A percentile compares a stretch with the other conserved stretches of the same genome.
phyloP scores from a whole-genome alignment of 352 stramenopile species.

The Phytophthora fragariaefolia region DNA sequence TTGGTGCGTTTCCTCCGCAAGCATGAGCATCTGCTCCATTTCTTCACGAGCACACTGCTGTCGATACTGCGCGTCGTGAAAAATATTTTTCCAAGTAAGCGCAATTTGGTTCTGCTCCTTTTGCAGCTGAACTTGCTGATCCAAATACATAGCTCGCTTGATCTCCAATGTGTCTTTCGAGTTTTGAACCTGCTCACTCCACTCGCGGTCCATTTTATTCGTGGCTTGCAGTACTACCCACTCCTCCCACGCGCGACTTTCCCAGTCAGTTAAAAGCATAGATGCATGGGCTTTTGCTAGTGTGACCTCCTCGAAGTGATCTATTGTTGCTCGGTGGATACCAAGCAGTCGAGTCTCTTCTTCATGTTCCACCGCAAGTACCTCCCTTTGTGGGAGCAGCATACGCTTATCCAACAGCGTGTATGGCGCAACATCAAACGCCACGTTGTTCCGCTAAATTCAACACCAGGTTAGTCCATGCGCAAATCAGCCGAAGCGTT shows the following conservation, averaged over 20 bases:
- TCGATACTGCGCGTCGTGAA: slow-evolving; percentile 16
- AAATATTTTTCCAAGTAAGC: slow-evolving; percentile 21
- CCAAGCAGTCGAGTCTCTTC: slow-evolving; percentile 28
- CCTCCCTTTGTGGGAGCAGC: slow-evolving; percentile 36
- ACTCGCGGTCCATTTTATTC: slow-evolving; percentile 34
- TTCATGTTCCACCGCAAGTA: slow-evolving; percentile 22
- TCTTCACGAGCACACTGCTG: slow-evolving; percentile 25
- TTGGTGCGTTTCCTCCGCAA: slow-evolving; percentile 24
- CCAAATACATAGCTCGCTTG: slow-evolving; percentile 24
- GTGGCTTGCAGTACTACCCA: slow-evolving; percentile 20
- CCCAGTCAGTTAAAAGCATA: slow-evolving; percentile 50
- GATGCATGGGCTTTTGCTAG: slow-evolving; percentile 26
- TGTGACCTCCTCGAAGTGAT: slow-evolving; percentile 23
- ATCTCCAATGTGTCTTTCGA: slow-evolving; percentile 22
- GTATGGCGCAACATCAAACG: slow-evolving; percentile 63
- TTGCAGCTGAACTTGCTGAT: slow-evolving; percentile 30
- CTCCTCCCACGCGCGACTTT: slow-evolving; percentile 42
- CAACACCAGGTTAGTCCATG: slow-evolving; percentile 2
- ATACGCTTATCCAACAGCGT: slow-evolving; percentile 49
- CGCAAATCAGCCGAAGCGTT: neutral
- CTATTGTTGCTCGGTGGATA: slow-evolving; percentile 17
- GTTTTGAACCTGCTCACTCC: slow-evolving; percentile 29
- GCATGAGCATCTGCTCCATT: slow-evolving; percentile 19
- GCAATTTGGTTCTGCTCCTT: slow-evolving; percentile 29
- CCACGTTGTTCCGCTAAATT: slow-evolving; percentile 43